Percentiles rank a stretch among this genome's conserved stretches.
Evolutionary conservation across 2,329 filamentous ascomycete species (phyloP).

Genomic region (Podosphaera fusca): DNA sequence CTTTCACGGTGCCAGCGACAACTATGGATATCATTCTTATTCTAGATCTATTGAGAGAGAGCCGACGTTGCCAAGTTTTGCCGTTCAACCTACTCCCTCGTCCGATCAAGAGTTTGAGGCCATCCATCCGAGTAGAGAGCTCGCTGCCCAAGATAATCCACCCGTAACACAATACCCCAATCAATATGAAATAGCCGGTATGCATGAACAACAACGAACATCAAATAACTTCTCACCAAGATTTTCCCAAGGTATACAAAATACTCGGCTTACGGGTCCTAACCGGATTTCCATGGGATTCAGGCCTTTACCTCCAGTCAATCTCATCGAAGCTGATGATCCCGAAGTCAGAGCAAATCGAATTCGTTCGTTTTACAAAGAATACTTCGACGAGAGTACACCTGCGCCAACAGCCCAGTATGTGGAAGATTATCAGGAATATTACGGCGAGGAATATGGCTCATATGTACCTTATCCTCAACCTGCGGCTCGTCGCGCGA

Average conservation of each 20-base stretch:
- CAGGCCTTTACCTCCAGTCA: conserved; percentile 70
- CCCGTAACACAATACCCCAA: no score
- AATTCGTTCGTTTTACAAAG: conserved; percentile 97
- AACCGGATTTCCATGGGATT: conserved; percentile 46
- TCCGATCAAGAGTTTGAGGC: no score
- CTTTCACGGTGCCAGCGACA: no score
- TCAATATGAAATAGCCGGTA: no score
- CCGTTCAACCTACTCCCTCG: no score
- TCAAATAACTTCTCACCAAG: not conserved
- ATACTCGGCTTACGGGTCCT: conserved; percentile 29
- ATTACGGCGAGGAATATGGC: conserved; percentile 40
- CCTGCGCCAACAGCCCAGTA: conserved; percentile 24
- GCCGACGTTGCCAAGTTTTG: no score
- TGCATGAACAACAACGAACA: no score
- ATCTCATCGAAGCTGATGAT: conserved; percentile 59
- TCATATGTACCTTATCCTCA: conserved; percentile 52
- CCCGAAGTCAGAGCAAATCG: conserved; percentile 87
- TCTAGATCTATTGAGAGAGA: no score
- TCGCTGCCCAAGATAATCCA: no score
- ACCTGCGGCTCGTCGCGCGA: conserved; percentile 67
- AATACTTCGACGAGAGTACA: conserved; percentile 84
- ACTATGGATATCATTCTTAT: no score
- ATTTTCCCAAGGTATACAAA: conserved; percentile 21
- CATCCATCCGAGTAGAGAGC: no score
- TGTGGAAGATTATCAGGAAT: conserved; percentile 53